Percentiles rank a stretch among this genome's conserved stretches.
These are phyloP conservation scores for Lactarius sanguifluus DNA, from an alignment of 768 basidiomycete species.

Conservation along the genomic window DNA sequence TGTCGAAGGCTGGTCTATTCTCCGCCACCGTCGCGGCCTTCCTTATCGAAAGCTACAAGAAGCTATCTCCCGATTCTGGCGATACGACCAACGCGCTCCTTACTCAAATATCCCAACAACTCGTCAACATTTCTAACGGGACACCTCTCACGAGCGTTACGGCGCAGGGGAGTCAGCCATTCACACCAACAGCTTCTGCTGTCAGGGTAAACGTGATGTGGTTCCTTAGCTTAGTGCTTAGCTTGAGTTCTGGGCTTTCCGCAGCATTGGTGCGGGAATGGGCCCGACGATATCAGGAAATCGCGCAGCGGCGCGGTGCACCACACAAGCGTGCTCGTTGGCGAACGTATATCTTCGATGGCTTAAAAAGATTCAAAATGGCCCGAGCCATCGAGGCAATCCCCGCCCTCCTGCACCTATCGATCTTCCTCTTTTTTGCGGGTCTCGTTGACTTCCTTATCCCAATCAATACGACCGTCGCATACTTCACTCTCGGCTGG, in stretches of 20 bases:
- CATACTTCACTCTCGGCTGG: conserved; percentile 11
- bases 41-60: conserved; percentile 21
- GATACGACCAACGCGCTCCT: conserved; percentile 6
- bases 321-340: not conserved
- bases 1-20: conserved; percentile 21
- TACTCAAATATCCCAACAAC: conserved; percentile 20
- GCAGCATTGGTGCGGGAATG: conserved; percentile 18
- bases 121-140: not conserved
- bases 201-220: conserved; percentile 17
- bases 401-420: conserved; percentile 2
- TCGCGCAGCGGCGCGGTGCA: not conserved
- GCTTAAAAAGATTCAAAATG: not conserved
- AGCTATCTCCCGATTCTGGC: conserved; percentile 5
- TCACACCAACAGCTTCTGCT: conserved; percentile 4
- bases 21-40: conserved; percentile 19
- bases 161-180: not conserved
- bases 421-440: conserved; percentile 12
- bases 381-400: not conserved
- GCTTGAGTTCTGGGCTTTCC: conserved; percentile 10
- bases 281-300: conserved; percentile 1
- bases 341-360: not conserved
- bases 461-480: conserved; percentile 14
- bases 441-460: conserved; percentile 25
- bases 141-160: not conserved
- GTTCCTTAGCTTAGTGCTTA: conserved; percentile 19